Conservation (phyloP, 495 filamentous ascomycete species). For the Diplogelasinospora grovesii region DNA sequence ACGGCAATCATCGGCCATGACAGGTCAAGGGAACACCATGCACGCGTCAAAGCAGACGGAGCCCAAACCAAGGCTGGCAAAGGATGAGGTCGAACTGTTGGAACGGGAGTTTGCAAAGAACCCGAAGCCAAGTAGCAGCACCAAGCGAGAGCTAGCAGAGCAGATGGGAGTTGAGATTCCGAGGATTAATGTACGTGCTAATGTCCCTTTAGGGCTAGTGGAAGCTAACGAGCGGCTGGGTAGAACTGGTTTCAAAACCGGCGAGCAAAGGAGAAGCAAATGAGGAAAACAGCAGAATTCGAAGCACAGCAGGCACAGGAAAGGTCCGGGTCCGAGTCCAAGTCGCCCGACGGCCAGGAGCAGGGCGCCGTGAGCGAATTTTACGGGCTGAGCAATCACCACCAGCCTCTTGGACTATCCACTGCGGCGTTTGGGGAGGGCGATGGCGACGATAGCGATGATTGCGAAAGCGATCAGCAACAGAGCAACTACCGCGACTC, state of each 20-base stretch:
- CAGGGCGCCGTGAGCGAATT: constrained; percentile 21
- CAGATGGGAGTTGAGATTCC: constrained; percentile 65
- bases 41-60: constrained; percentile 38
- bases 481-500: constrained; percentile 6
- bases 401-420: constrained; percentile 28
- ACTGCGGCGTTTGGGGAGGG: constrained; percentile 28
- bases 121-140: constrained; percentile 69
- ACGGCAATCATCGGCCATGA: constrained; percentile 18
- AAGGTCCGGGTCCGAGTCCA: constrained; percentile 35
- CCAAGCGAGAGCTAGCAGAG: constrained; percentile 67
- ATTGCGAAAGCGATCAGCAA: constrained; percentile 10
- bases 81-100: constrained; percentile 73
- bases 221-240: constrained; percentile 24
- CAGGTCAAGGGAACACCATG: constrained; percentile 24
- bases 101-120: constrained; percentile 70
- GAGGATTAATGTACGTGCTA: constrained; percentile 62
- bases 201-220: constrained; percentile 1
- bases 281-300: constrained; percentile 64
- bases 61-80: constrained; percentile 63
- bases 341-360: constrained; percentile 28
- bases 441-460: constrained; percentile 18
- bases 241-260: constrained; percentile 94
- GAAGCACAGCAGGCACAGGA: constrained; percentile 49
- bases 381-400: constrained; percentile 23
- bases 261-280: constrained; percentile 74